These are phyloP conservation scores for Pyrenula aspistea DNA, from an alignment of 495 filamentous ascomycete genomes.

Conservation along the genomic window DNA sequence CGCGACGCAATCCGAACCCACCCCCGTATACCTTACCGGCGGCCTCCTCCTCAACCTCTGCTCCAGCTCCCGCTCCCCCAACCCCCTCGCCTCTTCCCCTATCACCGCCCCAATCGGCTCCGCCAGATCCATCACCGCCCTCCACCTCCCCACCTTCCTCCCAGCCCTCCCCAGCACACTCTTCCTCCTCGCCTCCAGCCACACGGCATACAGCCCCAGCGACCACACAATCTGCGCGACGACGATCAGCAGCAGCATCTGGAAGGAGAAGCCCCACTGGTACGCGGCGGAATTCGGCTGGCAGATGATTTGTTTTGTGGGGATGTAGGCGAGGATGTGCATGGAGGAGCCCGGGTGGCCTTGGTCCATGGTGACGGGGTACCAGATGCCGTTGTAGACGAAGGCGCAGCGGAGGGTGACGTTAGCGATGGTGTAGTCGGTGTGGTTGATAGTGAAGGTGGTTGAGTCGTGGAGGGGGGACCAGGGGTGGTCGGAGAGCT, in stretches of 20 bases:
- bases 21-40: background rate
- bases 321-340: background rate
- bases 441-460: slow-evolving; percentile 2
- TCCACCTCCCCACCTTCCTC: slow-evolving; percentile 6
- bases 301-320: background rate
- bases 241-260: slow-evolving; percentile 12
- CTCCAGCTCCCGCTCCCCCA: slow-evolving; percentile 9
- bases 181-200: slow-evolving; percentile 11
- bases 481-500: background rate
- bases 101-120: slow-evolving; percentile 12
- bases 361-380: slow-evolving; percentile 2
- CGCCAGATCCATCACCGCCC: slow-evolving; percentile 10
- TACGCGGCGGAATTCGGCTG: too few relatives aligned
- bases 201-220: slow-evolving; percentile 13
- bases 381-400: slow-evolving; percentile 1
- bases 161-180: slow-evolving; percentile 11
- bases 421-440: slow-evolving; percentile 1
- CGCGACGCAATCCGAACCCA: too few relatives aligned
- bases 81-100: slow-evolving; percentile 7
- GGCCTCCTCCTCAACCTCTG: background rate
- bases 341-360: slow-evolving; percentile 8
- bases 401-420: background rate
- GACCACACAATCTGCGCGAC: slow-evolving; percentile 13
- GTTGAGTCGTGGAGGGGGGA: background rate
- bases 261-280: slow-evolving; percentile 17